Base-by-base conservation (phyloP, 345 rosid species). In the Murraya koenigii region DNA sequence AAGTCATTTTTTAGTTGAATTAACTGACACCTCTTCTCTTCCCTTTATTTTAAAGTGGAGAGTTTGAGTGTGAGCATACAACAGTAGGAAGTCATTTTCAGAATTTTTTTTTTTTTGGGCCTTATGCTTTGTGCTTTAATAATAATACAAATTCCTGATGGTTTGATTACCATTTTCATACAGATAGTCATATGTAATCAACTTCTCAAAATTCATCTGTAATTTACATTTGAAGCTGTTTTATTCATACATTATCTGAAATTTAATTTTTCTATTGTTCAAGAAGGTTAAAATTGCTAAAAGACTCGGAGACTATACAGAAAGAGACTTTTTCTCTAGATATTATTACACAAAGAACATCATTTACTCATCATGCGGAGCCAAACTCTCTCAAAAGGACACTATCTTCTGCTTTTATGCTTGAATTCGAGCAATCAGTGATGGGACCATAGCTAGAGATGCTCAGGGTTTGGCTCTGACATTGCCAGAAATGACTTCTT, bases 401-500 rank as follows among this genome's bases (percentile, higher is more conserved):
- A 38, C 38, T 64, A 20, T 55, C 89, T 76, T 84, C 90, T 71
- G 61, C 66, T 59, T 83, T 73, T 56, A 41, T 52, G 26, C 59
- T 76, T 67, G 90, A 80, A 56, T 56, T 80, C 59, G 68, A 80
- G 58, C 82, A 82, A 75, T 82, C 80, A 19, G 85, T 82, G 35
- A 74, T 10, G 7, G 85, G 79, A 38, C 83, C 85, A 33, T 75
- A 67, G 9, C 72, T 55, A n/a, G 92, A 85, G 81, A 85, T 62
- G 82, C 90, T 88, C 25, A 84, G 80, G 39, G 87, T 86, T 77
- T 66, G 85, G 86, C 90, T 87, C 28, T 90, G 87, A 36, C 82
- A 81, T 80, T 93, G 95, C 97, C 97, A 94, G 84, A 91, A 91
- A 85, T 91, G 97, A 72, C 83, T 91, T 79, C 96, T 88, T 59